Evolutionary conservation across 352 stramenopile genomes (phyloP).

Genomic region (Phytopythium delawarense): DNA sequence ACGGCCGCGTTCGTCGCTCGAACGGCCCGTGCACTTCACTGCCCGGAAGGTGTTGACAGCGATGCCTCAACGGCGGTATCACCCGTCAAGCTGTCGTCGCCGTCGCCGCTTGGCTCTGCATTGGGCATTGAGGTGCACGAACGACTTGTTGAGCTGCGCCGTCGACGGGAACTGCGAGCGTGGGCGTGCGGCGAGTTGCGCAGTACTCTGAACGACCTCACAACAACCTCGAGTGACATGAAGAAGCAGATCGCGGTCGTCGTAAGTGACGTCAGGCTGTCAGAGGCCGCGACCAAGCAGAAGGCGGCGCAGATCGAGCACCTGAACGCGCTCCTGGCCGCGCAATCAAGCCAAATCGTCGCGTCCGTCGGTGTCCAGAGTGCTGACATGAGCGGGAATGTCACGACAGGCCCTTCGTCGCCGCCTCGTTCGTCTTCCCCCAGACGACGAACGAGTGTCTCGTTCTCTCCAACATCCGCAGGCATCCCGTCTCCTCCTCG

Average conservation of each 20-base stretch:
- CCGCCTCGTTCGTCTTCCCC: not conserved
- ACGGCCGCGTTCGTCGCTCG: conserved; percentile 9
- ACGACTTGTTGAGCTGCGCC: conserved; percentile 31
- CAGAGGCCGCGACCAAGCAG: conserved; percentile 48
- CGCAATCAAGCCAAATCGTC: not conserved
- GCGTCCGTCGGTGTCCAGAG: not conserved
- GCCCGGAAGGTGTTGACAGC: not conserved
- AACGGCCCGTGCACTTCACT: conserved; percentile 10
- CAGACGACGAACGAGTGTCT: not conserved
- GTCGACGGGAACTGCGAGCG: conserved; percentile 38
- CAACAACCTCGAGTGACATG: conserved; percentile 49
- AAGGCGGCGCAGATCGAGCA: conserved; percentile 55
- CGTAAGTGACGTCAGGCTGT: conserved; percentile 42
- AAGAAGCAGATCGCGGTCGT: conserved; percentile 51
- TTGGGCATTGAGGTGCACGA: conserved; percentile 23
- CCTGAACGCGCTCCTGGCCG: conserved; percentile 3
- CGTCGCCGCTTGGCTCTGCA: not conserved
- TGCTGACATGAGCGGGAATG: not conserved
- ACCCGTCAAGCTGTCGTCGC: not conserved
- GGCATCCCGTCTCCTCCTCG: not conserved
- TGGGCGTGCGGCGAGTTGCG: conserved; percentile 61
- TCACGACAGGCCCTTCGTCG: not conserved
- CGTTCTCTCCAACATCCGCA: not conserved
- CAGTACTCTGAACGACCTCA: conserved; percentile 42
- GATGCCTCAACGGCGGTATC: not conserved